phyloP scores from a whole-genome alignment of 2,329 filamentous ascomycete genomes.

The Xylaria multiplex region DNA sequence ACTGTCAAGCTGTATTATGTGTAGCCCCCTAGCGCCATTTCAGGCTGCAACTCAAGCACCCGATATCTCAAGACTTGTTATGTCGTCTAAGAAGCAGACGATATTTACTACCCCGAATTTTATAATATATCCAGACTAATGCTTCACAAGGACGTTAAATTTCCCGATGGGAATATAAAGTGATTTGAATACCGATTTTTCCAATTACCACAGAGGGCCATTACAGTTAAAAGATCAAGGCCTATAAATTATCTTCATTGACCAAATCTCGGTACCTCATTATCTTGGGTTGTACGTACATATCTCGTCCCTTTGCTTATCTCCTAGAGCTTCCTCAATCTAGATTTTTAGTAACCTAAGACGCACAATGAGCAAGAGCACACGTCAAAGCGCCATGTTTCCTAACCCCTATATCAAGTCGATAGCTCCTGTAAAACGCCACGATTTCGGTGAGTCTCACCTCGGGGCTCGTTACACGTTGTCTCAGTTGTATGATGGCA shows the following conservation, averaged over 20 bases:
- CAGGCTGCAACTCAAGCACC: neutral
- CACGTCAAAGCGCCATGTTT: neutral
- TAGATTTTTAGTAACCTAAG: neutral
- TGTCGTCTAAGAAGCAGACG: neutral
- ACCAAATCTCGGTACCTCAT: neutral
- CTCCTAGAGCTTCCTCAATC: too few relatives aligned
- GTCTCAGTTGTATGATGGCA: neutral
- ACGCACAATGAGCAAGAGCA: neutral
- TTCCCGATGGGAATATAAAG: neutral
- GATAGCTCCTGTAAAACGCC: neutral
- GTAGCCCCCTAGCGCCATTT: neutral
- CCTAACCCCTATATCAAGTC: neutral
- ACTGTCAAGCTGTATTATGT: neutral
- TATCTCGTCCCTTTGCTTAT: neutral
- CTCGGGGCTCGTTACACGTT: slow-evolving; percentile 6
- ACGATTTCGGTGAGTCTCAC: slow-evolving; percentile 1
- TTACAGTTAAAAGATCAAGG: neutral
- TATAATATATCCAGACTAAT: neutral
- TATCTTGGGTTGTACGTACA: neutral
- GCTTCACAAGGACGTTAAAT: too few relatives aligned
- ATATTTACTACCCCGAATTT: neutral
- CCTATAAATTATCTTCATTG: neutral
- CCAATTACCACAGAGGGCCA: neutral
- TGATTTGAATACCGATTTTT: neutral
- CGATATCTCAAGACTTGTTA: neutral